Percentiles rank a stretch among this genome's conserved stretches.
phyloP scores from a whole-genome alignment of 208 protist species.

The Leishmania aethiopica region DNA sequence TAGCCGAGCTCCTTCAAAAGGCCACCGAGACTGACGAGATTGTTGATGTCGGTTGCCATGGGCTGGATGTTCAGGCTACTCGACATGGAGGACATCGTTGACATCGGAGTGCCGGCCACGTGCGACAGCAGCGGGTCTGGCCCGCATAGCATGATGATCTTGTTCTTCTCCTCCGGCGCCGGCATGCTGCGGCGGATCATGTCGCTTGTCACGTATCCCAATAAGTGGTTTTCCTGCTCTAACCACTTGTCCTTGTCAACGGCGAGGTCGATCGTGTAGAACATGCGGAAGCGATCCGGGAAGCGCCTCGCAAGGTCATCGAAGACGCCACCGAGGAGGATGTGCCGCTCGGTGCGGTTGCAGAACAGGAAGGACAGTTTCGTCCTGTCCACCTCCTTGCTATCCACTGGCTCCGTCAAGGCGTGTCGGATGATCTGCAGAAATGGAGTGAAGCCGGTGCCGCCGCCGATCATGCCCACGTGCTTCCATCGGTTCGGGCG shows the following conservation, averaged over 20 bases:
- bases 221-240: slow-evolving; percentile 54
- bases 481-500: slow-evolving; percentile 81
- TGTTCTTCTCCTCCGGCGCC: slow-evolving; percentile 70
- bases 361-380: slow-evolving; percentile 92
- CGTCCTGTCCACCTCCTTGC: slow-evolving; percentile 76
- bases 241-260: slow-evolving; percentile 82
- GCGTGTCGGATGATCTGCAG: slow-evolving; percentile 91
- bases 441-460: slow-evolving; percentile 95
- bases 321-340: slow-evolving; percentile 89
- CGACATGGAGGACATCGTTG: slow-evolving; percentile 79
- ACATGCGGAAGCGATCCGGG: slow-evolving; percentile 82
- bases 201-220: slow-evolving; percentile 77
- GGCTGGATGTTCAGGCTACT: slow-evolving; percentile 81
- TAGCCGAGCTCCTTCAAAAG: slow-evolving; percentile 86
- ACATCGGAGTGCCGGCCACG: slow-evolving; percentile 81
- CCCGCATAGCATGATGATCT: slow-evolving; percentile 91
- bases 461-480: slow-evolving; percentile 93
- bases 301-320: slow-evolving; percentile 77
- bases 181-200: slow-evolving; percentile 85
- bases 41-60: slow-evolving; percentile 84
- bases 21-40: slow-evolving; percentile 76
- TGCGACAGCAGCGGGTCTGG: slow-evolving; percentile 85
- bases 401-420: slow-evolving; percentile 65
- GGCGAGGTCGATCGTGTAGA: slow-evolving; percentile 89
- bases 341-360: slow-evolving; percentile 93